Base-by-base conservation (phyloP, 257 asterid genomes). In the Nicotiana knightiana region DNA sequence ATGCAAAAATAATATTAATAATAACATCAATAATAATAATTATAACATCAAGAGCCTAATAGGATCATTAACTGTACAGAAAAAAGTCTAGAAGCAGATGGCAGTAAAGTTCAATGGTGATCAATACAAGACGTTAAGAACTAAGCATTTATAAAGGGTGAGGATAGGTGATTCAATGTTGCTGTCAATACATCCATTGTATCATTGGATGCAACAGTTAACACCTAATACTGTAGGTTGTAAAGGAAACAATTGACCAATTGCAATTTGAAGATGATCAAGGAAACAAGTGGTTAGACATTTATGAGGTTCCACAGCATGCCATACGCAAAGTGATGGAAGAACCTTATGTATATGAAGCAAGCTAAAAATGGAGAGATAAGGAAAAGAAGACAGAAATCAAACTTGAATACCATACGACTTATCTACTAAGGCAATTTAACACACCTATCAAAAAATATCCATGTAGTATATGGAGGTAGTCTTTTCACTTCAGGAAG, bases 401-500 rank as follows among this genome's bases (percentile, higher is more conserved):
- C 39, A 73, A 73, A 48, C 79, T 13, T 73, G 24, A 73, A 73
- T 7, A 48, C 43, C 62, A 48, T 59, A 3, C 15, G 62, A 46
- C 13, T 73, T 73, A 33, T 48, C 62, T 13, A 73, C 26, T 37
- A 48, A 71, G 62, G 43, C 55, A 73, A 48, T 30, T 73, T 75
- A 85, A 84, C 89, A 81, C 84, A 92, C 99, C 98, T 94, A 88
- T 91, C 97, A 89, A 96, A 87, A 82, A 94, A 93, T 81, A 89
- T 83, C 98, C 98, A 96, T 63, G 99, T 91, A 11, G 96, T 93
- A 86, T 89, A 96, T 35, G 93, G 93, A 67, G 98, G 96, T 81
- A 92, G 63, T 76, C 84, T 92, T 87, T 90, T 79, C 82, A 90
- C 89, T 88, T 85, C 93, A 3, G 97, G 96, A 78, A 96, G 91